Evolutionary conservation across 768 basidiomycete genomes (phyloP), one percentile per base, ranked within the genome.

Genomic region (Termitomyces sp.): DNA sequence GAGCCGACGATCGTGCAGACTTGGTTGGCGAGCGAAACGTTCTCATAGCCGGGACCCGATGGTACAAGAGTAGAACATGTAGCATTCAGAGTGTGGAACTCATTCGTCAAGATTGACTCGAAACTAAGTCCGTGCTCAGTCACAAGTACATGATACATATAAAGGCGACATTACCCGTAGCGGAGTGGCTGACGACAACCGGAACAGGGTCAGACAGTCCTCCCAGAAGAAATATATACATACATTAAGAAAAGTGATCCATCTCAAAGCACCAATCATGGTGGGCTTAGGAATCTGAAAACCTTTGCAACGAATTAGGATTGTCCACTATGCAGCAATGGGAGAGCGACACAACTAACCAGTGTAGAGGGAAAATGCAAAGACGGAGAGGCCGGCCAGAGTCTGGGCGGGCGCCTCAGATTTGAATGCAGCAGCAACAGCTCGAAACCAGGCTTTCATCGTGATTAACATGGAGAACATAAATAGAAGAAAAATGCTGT

Each of bases 401-500:
- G 86, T 79, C 64, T 84, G 83, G 12, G 88, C 87, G 0, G 85
- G 80, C 1, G 87, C 83, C 59, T 83, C 81, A 10, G 78, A 75
- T 40, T 78, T 77, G 68, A 88, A 86, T 3, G 79, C 78, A 0
- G 88, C 85, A 0, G 86, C 86, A 8, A 90, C 66, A 0, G 79
- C 77, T 20, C 92, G 80, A 81, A 93, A 95, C 79, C 87, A 86
- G 0, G 84, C 86, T 70, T 88, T 88, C 83, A 93, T 88, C 11
- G 86, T 73, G 36, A 92, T 60, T 31, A 86, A 81, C 57, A 86
- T 80, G 5, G 79, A 72, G 53, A 85, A 78, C 9, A 85, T 65
- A 62, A 86, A 82, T 31, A 91, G 69, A 69, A 83, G 79, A 71
- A 82, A 86, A 29, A 79, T 83, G 69, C 87, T 88, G 59, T 4